Base-by-base conservation (phyloP, 352 stramenopile species). In the Aphanomyces euteiches region DNA sequence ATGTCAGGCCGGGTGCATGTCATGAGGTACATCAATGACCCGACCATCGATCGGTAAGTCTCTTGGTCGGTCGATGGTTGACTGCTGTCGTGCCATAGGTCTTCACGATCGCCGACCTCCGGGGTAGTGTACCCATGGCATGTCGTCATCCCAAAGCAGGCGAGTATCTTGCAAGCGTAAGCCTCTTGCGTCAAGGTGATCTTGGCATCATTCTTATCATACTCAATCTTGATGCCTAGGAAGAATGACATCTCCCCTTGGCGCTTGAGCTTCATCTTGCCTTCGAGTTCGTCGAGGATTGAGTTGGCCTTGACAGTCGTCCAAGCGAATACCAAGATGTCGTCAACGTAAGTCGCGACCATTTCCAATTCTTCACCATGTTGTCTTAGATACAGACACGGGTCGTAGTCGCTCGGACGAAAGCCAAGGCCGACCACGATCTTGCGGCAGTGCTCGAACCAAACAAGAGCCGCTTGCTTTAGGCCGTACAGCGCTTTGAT, bases 1-100 rank as follows among this genome's bases (percentile, higher is more conserved):
- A 78, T 70, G 41, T 78, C 71, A 2, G 74, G 67, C 7, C 74
- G 39, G 0, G 74, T 70, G 56, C 72, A 73, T 12, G 67, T 67
- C n/a, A 73, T 68, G 34, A 77, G 37, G 63, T 77, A 77, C 15
- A 63, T 43, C 6, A 77, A 54, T 15, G 47, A 63, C 1, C 67
- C 72, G 3, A 72, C 41, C 2, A 74, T 43, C 12, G 69, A 67
- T 4, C 59, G 47, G 41, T 71, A 71, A 17, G 50, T 28, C 17
- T 19, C 17, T 54, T 59, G 15, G 60, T 67, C 60, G 7, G 47
- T 43, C 28, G 0, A 1, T 10, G 60, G 60, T 67, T 56, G 34
- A 21, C 58, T 15, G 21, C n/a, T 34, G 47, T 67, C 37, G 47
- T 56, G 19, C 60, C 60, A 58, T 56, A 47, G 19, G 47, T 56